These are phyloP conservation scores for Boletus insuetus DNA, from an alignment of 768 basidiomycete species.

Conservation along the genomic window DNA sequence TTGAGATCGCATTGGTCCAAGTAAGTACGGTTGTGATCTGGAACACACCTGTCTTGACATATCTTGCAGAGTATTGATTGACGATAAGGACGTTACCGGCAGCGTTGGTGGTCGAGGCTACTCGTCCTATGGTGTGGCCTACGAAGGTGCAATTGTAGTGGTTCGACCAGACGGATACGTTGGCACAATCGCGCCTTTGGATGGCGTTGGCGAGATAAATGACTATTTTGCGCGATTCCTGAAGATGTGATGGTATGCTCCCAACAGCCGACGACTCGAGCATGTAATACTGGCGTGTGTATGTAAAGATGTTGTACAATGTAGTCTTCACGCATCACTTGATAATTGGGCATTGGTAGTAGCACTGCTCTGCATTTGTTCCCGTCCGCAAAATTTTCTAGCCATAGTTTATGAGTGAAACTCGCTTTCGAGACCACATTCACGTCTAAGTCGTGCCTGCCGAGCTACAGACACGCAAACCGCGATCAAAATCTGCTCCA, in stretches of 20 bases:
- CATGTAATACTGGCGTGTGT: no score
- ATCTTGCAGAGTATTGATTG: slow-evolving; percentile 52
- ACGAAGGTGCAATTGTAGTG: slow-evolving; percentile 27
- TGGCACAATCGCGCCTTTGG: slow-evolving; percentile 51
- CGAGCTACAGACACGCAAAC: no score
- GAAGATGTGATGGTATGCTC: slow-evolving; percentile 6
- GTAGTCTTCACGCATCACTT: no score
- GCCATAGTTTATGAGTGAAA: no score
- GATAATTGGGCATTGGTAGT: no score
- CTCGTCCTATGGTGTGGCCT: slow-evolving; percentile 44
- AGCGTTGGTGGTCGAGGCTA: slow-evolving; percentile 54
- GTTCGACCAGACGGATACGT: slow-evolving; percentile 52
- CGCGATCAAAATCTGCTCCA: no score
- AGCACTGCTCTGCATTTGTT: no score
- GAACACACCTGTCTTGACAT: background rate
- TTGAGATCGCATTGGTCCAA: slow-evolving; percentile 43
- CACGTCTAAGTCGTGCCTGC: no score
- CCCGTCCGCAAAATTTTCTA: no score
- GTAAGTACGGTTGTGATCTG: slow-evolving; percentile 23
- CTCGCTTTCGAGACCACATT: no score
- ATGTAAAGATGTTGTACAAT: no score
- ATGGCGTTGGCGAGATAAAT: slow-evolving; percentile 34
- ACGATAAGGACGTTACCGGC: slow-evolving; percentile 48
- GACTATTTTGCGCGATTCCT: slow-evolving; percentile 50
- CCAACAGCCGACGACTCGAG: no score